phyloP scores from a whole-genome alignment of 1,139 yeast species.

The Geotrichum candidum region DNA sequence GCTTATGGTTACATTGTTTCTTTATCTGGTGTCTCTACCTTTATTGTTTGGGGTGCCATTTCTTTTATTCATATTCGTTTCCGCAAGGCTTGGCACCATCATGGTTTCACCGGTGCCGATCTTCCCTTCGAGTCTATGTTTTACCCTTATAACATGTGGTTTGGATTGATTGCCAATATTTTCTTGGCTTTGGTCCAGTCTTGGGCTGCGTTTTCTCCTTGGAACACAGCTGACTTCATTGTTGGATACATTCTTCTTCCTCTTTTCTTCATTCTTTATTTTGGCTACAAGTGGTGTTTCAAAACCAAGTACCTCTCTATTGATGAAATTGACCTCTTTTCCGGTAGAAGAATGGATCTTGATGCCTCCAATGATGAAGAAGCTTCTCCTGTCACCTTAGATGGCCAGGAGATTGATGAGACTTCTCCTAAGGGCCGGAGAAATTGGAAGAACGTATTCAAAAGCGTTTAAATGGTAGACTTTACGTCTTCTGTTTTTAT shows the following conservation, averaged over 20 bases:
- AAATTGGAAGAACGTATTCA: constrained; percentile 15
- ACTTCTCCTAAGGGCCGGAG: constrained; percentile 4
- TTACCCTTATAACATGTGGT: constrained; percentile 49
- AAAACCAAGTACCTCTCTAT: constrained; percentile 43
- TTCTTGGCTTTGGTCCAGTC: constrained; percentile 62
- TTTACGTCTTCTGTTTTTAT: neutral
- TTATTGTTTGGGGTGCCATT: constrained; percentile 48
- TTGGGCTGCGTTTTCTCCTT: constrained; percentile 61
- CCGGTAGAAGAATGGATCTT: constrained; percentile 34
- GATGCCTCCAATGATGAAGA: constrained; percentile 21
- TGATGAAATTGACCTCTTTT: constrained; percentile 43
- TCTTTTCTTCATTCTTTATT: constrained; percentile 44
- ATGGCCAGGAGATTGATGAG: constrained; percentile 8
- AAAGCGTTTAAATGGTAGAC: neutral
- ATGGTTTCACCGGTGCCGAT: constrained; percentile 44
- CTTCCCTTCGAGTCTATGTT: constrained; percentile 50
- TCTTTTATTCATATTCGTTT: constrained; percentile 49
- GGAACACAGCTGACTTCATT: constrained; percentile 52
- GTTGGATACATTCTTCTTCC: constrained; percentile 64
- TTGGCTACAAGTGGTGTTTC: constrained; percentile 38
- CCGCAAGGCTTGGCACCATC: constrained; percentile 45
- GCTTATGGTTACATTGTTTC: constrained; percentile 84
- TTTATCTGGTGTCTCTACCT: constrained; percentile 57
- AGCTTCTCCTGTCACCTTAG: constrained; percentile 2
- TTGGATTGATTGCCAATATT: constrained; percentile 47